Evolutionary conservation across 2,329 filamentous ascomycete genomes (phyloP).

Genomic region (Monosporascus cannonballus): DNA sequence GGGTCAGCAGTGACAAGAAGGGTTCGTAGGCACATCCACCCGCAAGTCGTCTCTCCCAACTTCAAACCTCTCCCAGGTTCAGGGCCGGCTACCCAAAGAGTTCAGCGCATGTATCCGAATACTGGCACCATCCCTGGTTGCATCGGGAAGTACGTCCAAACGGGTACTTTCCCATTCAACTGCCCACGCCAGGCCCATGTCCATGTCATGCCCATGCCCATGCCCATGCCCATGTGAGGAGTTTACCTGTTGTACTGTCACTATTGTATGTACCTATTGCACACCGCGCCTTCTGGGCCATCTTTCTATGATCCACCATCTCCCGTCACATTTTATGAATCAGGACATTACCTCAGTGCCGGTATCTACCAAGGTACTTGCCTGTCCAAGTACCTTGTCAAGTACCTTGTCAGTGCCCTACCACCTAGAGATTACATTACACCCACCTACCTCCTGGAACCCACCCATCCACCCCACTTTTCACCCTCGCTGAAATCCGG

Average conservation of each 20-base stretch:
- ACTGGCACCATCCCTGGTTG: not conserved
- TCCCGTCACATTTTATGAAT: too few relatives aligned
- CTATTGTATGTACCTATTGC: conserved; percentile 9
- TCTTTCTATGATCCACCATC: conserved; percentile 14
- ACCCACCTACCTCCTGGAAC: not conserved
- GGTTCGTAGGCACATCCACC: not conserved
- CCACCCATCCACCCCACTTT: not conserved
- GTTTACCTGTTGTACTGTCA: not conserved
- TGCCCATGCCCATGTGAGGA: not conserved
- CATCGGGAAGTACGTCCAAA: not conserved
- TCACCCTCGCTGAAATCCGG: not conserved
- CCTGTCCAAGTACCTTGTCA: not conserved
- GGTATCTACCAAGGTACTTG: not conserved
- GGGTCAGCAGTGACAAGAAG: too few relatives aligned
- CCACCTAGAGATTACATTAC: conserved; percentile 17
- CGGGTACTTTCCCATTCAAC: not conserved
- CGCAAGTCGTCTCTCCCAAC: not conserved
- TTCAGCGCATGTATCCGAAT: not conserved
- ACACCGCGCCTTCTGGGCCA: conserved; percentile 24
- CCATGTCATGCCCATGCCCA: not conserved
- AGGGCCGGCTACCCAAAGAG: not conserved
- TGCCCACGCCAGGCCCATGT: not conserved
- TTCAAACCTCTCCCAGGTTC: not conserved
- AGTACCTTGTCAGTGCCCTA: conserved; percentile 11
- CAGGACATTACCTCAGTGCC: not conserved